A percentile compares a stretch with the other conserved stretches of the same genome.
phyloP scores from a whole-genome alignment of 176 grass and related monocot genomes.

The Themeda triandra region DNA sequence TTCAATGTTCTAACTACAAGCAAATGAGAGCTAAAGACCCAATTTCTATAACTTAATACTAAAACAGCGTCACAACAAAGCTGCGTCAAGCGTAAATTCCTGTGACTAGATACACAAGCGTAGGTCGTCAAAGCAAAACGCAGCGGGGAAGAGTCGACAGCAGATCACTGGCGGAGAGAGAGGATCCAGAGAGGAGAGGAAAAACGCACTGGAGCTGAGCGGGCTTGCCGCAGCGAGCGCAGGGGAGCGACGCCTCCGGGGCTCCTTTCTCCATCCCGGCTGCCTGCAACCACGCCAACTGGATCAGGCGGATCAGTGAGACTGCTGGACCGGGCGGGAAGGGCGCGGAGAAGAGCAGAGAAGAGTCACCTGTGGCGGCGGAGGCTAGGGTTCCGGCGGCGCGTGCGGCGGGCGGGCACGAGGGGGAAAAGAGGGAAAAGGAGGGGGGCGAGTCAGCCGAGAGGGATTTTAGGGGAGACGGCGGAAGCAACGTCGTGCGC shows the following conservation, averaged over 20 bases:
- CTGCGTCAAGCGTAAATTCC: background rate
- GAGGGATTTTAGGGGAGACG: background rate
- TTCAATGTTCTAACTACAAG: no score
- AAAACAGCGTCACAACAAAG: background rate
- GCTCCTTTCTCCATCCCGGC: constrained; percentile 61
- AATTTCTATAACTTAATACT: no score
- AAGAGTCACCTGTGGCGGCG: constrained; percentile 13
- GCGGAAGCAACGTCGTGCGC: background rate
- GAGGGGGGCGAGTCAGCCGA: background rate
- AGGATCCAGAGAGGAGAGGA: background rate
- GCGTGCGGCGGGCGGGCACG: background rate
- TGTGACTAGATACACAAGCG: background rate
- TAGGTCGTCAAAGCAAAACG: background rate
- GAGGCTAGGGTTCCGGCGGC: constrained; percentile 44
- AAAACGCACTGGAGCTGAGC: constrained; percentile 65
- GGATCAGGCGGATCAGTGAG: constrained; percentile 9
- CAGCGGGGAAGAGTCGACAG: background rate
- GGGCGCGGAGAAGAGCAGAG: background rate
- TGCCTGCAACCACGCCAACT: background rate
- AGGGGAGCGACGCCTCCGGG: constrained; percentile 51
- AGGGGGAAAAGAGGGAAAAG: background rate
- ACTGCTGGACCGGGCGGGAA: background rate
- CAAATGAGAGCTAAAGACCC: no score
- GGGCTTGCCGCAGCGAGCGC: constrained; percentile 85
- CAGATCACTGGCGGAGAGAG: background rate